Base-by-base conservation (phyloP, 108 stramenopile species). In the Skeletonema tropicum region DNA sequence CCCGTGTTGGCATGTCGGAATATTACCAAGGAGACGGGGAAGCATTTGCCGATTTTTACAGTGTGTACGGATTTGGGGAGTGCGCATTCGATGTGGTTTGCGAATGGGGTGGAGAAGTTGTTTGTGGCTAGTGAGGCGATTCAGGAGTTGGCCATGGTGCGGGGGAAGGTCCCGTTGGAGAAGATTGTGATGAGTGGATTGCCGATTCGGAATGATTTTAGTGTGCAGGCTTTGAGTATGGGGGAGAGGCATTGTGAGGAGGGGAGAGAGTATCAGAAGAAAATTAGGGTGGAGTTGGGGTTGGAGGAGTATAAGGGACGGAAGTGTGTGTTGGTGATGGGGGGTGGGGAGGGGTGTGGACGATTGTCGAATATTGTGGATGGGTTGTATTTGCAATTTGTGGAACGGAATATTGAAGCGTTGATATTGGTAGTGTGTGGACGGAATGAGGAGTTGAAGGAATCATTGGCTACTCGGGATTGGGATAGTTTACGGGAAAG, bases 11-110 rank as follows among this genome's bases (percentile, higher is more conserved):
- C 87, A 10, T 88, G 96, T 76, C 63, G 75, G 10, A 94, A 92
- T 68, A 97, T 98, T 48, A 73, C 76, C 61, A 67, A 82, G 52
- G 88, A 90, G 67, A 90, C 92, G n/a, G 92, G 92, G 6, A 79
- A 74, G 62, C 88, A 92, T 58, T 67, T 90, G 58, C 94, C 94
- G 39, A 91, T 95, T 71, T 97, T 97, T 74, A 99, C 98, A 0
- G 97, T 99, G 0, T 96, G 97, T 15, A 99, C 98, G n/a, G 98
- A 99, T 84, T 78, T 99, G 35, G 98, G 96, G 7, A 84, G 80
- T 1, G 97, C 92, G 6, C 98, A 99, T 79, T 85, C 87, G 52
- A 88, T 92, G 57, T 99, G 98, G 98, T 99, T 98, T 74, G 90
- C 92, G 26, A 88, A 77, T 29, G 88, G 94, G 21, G 92, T 94